Percentiles rank a stretch among this genome's conserved stretches.
These are phyloP conservation scores for Coemansia sp. DNA, from an alignment of 192 early-diverging fungal genomes.

Conservation along the genomic window DNA sequence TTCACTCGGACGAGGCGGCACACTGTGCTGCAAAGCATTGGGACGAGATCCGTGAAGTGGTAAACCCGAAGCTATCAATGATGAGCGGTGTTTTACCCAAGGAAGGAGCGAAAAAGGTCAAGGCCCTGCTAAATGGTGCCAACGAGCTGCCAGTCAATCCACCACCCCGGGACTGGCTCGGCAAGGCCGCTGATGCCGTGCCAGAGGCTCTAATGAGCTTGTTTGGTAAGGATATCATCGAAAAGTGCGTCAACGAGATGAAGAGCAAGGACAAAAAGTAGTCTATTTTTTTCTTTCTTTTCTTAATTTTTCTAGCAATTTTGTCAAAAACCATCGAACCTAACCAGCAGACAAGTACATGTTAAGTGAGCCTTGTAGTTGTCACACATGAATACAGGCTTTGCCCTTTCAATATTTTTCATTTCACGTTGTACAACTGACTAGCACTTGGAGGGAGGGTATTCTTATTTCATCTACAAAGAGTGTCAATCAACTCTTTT, in stretches of 20 bases:
- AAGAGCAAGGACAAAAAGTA: constrained; percentile 8
- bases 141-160: constrained; percentile 27
- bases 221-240: constrained; percentile 49
- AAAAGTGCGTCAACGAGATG: constrained; percentile 33
- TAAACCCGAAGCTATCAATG: constrained; percentile 37
- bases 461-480: not conserved
- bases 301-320: no score
- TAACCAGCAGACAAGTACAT: no score
- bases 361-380: no score
- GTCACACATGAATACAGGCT: not conserved
- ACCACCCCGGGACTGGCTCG: constrained; percentile 38
- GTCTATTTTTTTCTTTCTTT: constrained; percentile 1
- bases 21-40: constrained; percentile 37
- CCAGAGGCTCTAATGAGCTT: constrained; percentile 29
- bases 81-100: constrained; percentile 23
- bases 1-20: constrained; percentile 37
- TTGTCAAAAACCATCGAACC: no score
- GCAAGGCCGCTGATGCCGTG: constrained; percentile 37
- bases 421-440: not conserved
- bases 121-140: constrained; percentile 22
- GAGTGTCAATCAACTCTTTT: not conserved
- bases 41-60: constrained; percentile 31
- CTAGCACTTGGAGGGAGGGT: not conserved
- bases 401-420: not conserved
- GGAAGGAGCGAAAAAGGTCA: constrained; percentile 16